Conservation (phyloP, 768 basidiomycete species). For the Kockovaella imperatae region DNA sequence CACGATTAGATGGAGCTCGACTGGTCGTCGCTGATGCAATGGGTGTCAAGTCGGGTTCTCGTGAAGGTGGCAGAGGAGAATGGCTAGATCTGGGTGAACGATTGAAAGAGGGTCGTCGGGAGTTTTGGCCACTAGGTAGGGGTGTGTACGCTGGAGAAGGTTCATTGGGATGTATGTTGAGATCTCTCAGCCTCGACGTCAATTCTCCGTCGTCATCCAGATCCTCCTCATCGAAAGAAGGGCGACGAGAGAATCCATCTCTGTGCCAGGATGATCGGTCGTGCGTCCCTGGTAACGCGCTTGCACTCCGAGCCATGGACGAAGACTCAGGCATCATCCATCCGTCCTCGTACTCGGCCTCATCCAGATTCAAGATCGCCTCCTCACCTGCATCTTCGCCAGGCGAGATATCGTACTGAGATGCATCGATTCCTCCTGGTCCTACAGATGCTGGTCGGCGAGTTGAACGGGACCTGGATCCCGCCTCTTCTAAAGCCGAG, state of each 20-base stretch:
- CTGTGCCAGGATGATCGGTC: constrained; percentile 14
- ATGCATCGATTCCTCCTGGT: no score
- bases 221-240: constrained; percentile 9
- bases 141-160: constrained; percentile 44
- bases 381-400: no score
- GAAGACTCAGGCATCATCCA: constrained; percentile 14
- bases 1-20: constrained; percentile 21
- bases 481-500: constrained; percentile 47
- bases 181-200: constrained; percentile 6
- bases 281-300: constrained; percentile 28
- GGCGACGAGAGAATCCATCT: constrained; percentile 21
- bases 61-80: no score
- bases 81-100: constrained; percentile 1
- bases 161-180: constrained; percentile 9
- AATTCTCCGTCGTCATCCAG: constrained; percentile 2
- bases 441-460: constrained; percentile 53
- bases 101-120: constrained; percentile 1
- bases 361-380: constrained; percentile 19
- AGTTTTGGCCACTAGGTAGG: neutral
- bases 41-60: constrained; percentile 21
- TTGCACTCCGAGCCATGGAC: constrained; percentile 21
- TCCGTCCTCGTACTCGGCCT: constrained; percentile 22
- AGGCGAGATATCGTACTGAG: no score
- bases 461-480: constrained; percentile 42
- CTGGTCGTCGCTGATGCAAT: constrained; percentile 31